Percentiles rank a stretch among this genome's conserved stretches.
Evolutionary conservation across 1,139 yeast genomes (phyloP).

Genomic region (Sugiyamaella japonica): DNA sequence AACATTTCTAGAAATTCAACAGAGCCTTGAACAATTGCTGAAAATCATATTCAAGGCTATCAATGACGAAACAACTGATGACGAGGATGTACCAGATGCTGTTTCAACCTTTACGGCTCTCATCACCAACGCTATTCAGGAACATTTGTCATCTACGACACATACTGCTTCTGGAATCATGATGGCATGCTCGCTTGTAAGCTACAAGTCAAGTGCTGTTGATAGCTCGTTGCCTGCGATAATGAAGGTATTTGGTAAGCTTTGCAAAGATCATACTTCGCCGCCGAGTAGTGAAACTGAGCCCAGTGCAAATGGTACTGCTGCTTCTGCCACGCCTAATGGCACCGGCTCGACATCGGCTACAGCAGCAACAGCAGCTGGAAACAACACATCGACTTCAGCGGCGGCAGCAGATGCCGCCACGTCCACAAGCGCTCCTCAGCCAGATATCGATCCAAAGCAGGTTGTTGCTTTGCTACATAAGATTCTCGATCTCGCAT

Average conservation of each 20-base stretch:
- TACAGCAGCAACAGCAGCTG: neutral
- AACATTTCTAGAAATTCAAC: slow-evolving; percentile 59
- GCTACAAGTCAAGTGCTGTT: slow-evolving; percentile 67
- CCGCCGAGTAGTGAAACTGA: slow-evolving; percentile 24
- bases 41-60: slow-evolving; percentile 53
- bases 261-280: slow-evolving; percentile 79
- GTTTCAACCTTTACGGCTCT: slow-evolving; percentile 61
- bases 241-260: slow-evolving; percentile 83
- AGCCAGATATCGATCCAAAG: slow-evolving; percentile 35
- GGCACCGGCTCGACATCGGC: slow-evolving; percentile 16
- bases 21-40: slow-evolving; percentile 73
- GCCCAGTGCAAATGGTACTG: slow-evolving; percentile 12
- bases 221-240: slow-evolving; percentile 73
- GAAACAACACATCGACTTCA: neutral
- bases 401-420: slow-evolving; percentile 8
- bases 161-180: slow-evolving; percentile 90
- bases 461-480: slow-evolving; percentile 76
- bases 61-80: slow-evolving; percentile 34
- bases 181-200: slow-evolving; percentile 78
- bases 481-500: slow-evolving; percentile 72
- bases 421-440: slow-evolving; percentile 10
- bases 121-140: slow-evolving; percentile 69
- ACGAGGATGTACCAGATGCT: slow-evolving; percentile 56
- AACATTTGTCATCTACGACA: slow-evolving; percentile 79
- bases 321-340: slow-evolving; percentile 21